Percentiles rank a stretch among this genome's conserved stretches.
Conservation (phyloP, 1,284 basidiomycete species). For the Cerioporus squamosus region DNA sequence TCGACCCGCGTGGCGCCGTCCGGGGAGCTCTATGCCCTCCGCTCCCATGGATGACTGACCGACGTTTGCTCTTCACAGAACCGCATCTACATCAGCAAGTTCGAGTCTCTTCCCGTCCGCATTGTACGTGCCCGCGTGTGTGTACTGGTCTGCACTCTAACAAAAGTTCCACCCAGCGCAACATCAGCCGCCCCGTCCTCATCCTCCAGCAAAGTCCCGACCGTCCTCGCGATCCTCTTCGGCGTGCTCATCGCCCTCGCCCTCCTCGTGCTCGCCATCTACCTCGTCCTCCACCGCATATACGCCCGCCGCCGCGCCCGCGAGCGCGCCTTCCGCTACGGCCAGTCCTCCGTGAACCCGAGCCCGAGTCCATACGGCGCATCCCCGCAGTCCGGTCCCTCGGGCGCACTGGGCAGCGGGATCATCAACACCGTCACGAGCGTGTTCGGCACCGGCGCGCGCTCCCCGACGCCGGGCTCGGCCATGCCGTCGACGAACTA, state of each 20-base stretch:
- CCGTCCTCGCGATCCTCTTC: conserved; percentile 27
- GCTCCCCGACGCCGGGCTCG: conserved; percentile 2
- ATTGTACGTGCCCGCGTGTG: too few species aligned
- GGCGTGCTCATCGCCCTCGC: conserved; percentile 25
- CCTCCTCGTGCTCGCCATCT: conserved; percentile 13
- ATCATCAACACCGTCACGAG: conserved; percentile 37
- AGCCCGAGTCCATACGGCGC: background rate
- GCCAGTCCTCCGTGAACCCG: conserved; percentile 23
- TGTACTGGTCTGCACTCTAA: too few species aligned
- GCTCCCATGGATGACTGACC: too few species aligned
- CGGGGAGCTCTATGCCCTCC: too few species aligned
- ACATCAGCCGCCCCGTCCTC: background rate
- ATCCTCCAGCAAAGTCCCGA: conserved; percentile 9
- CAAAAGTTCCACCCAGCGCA: background rate
- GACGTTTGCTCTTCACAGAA: too few species aligned
- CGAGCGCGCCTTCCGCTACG: conserved; percentile 29
- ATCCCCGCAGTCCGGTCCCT: conserved; percentile 20
- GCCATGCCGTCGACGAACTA: too few species aligned
- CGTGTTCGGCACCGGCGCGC: conserved; percentile 6
- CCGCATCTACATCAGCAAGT: too few species aligned
- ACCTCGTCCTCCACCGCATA: conserved; percentile 20
- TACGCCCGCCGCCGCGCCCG: conserved; percentile 19
- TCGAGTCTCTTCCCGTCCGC: too few species aligned
- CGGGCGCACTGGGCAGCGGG: conserved; percentile 23
- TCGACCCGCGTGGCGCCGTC: too few species aligned